phyloP scores from a whole-genome alignment of 1,284 basidiomycete species.

The Trametes sp. region DNA sequence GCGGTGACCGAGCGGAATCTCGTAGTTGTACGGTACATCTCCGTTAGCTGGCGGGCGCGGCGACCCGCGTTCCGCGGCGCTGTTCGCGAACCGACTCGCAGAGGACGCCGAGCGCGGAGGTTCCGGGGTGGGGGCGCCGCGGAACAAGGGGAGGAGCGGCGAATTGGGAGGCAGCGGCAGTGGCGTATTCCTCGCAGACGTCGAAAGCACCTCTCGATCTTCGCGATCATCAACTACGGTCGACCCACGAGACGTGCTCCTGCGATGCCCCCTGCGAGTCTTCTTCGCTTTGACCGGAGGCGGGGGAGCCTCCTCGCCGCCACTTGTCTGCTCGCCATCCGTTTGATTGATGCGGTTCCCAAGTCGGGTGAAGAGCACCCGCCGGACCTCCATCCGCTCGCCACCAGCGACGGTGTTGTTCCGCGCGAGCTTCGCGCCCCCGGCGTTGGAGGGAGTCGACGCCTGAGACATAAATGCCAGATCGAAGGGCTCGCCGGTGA shows the following conservation, averaged over 20 bases:
- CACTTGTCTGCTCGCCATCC: constrained; percentile 68
- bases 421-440: constrained; percentile 58
- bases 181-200: constrained; percentile 65
- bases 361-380: constrained; percentile 67
- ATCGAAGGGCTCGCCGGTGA: constrained; percentile 71
- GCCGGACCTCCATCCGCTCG: constrained; percentile 73
- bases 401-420: constrained; percentile 84
- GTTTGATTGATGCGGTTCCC: constrained; percentile 66
- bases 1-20: constrained; percentile 57
- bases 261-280: constrained; percentile 63
- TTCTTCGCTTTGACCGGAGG: constrained; percentile 50
- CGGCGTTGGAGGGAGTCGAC: constrained; percentile 53
- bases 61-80: constrained; percentile 39
- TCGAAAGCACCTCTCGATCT: constrained; percentile 68
- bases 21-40: constrained; percentile 40
- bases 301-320: constrained; percentile 64
- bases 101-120: constrained; percentile 34
- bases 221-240: constrained; percentile 72
- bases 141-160: constrained; percentile 51
- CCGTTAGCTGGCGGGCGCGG: constrained; percentile 36
- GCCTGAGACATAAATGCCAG: constrained; percentile 47
- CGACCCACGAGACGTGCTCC: constrained; percentile 58
- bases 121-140: constrained; percentile 33
- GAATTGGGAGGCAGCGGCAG: constrained; percentile 58
- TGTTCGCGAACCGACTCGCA: constrained; percentile 34